Percentiles rank a stretch among this genome's conserved stretches.
These are phyloP conservation scores for Coemansia sp. DNA, from an alignment of 371 early-diverging fungal genomes.

Conservation along the genomic window DNA sequence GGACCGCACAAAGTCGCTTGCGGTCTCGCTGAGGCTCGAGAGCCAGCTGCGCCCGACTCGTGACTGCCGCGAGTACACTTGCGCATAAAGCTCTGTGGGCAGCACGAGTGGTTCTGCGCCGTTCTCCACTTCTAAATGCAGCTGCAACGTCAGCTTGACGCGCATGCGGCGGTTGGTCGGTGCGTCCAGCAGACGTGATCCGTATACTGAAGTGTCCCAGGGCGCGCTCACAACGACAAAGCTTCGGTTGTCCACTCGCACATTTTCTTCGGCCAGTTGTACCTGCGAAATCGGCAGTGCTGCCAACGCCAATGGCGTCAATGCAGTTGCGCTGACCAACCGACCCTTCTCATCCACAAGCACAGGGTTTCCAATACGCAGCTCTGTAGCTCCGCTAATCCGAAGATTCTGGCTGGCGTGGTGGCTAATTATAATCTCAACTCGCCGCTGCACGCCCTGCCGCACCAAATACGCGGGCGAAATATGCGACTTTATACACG, in stretches of 20 bases:
- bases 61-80: conserved; percentile 26
- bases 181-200: conserved; percentile 67
- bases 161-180: conserved; percentile 63
- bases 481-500: conserved; percentile 56
- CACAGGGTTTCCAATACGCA: conserved; percentile 66
- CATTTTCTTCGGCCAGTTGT: conserved; percentile 17
- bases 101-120: conserved; percentile 57
- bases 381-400: conserved; percentile 58
- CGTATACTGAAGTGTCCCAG: conserved; percentile 87
- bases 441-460: conserved; percentile 83
- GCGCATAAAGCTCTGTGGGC: conserved; percentile 4
- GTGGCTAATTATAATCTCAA: conserved; percentile 69
- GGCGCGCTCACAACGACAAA: conserved; percentile 60
- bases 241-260: conserved; percentile 64
- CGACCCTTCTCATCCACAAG: conserved; percentile 66
- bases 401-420: conserved; percentile 72
- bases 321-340: conserved; percentile 20
- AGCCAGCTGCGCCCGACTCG: conserved; percentile 16
- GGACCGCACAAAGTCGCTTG: conserved; percentile 1
- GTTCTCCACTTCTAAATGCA: conserved; percentile 62
- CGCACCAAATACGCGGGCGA: conserved; percentile 68
- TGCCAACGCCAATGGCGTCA: not conserved
- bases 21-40: conserved; percentile 9
- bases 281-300: conserved; percentile 12
- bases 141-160: conserved; percentile 58